phyloP scores from a whole-genome alignment of 139 green algal genomes.

The Tetraselmis striata region DNA sequence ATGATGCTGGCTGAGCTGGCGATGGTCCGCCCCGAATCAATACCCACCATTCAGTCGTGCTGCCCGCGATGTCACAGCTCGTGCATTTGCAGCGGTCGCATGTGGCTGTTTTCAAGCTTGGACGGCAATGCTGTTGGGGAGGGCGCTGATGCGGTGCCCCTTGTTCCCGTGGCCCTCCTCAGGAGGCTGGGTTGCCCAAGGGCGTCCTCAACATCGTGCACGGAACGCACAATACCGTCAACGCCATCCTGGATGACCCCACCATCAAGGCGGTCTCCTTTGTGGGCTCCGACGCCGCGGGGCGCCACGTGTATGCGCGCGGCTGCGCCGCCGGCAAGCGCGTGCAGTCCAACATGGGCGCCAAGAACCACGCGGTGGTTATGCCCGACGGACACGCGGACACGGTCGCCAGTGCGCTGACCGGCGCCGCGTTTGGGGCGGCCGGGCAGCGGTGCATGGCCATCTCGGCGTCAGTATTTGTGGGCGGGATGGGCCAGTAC shows the following conservation, averaged over 20 bases:
- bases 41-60: too few relatives aligned
- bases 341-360: constrained; percentile 89
- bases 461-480: constrained; percentile 86
- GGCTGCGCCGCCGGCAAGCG: constrained; percentile 76
- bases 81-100: too few relatives aligned
- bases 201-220: constrained; percentile 82
- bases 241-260: constrained; percentile 85
- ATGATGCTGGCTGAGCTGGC: constrained; percentile 78
- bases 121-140: too few relatives aligned
- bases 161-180: too few relatives aligned
- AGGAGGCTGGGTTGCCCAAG: constrained; percentile 74
- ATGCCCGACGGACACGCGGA: constrained; percentile 88
- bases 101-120: too few relatives aligned
- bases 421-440: constrained; percentile 85
- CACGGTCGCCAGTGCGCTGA: constrained; percentile 62
- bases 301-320: constrained; percentile 77
- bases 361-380: constrained; percentile 96
- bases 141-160: too few relatives aligned
- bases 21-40: too few relatives aligned
- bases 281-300: constrained; percentile 80
- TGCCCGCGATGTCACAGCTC: too few relatives aligned
- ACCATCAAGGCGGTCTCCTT: constrained; percentile 89
- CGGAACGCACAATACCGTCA: constrained; percentile 77
- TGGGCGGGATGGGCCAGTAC: constrained; percentile 62
- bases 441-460: constrained; percentile 97